Conservation (phyloP, 208 protist genomes). For the Wallacemonas rigidus region DNA sequence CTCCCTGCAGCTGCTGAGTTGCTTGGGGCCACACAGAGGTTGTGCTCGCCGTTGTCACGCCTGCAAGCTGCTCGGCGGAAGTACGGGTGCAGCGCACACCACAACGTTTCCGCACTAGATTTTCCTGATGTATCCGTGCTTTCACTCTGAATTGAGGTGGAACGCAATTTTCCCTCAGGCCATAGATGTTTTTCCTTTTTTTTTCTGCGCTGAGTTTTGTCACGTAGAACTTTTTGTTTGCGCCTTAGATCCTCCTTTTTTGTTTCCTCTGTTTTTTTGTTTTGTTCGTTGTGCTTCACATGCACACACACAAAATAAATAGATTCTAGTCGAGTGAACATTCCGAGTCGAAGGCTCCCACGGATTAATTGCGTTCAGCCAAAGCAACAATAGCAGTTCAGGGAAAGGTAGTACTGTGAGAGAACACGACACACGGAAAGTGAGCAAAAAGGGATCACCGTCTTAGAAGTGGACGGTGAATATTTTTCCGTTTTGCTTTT, state of each 20-base stretch:
- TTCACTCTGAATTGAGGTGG: constrained; percentile 19
- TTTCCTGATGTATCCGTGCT: constrained; percentile 39
- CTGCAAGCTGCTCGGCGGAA: constrained; percentile 68
- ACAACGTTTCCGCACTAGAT: constrained; percentile 48
- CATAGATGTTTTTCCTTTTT: constrained; percentile 20
- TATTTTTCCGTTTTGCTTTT: too few species aligned
- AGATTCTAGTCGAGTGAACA: too few species aligned
- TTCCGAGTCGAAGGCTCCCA: too few species aligned
- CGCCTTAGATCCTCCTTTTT: constrained; percentile 12
- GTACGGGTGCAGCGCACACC: constrained; percentile 52
- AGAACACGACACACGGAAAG: too few species aligned
- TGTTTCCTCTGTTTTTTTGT: constrained; percentile 9
- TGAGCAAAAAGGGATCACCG: too few species aligned
- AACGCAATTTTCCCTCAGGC: not conserved
- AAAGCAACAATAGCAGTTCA: too few species aligned
- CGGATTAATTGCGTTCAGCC: too few species aligned
- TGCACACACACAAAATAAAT: too few species aligned
- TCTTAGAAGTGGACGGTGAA: too few species aligned
- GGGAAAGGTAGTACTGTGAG: too few species aligned
- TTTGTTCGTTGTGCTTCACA: not conserved
- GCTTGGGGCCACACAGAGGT: constrained; percentile 52
- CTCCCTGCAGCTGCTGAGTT: constrained; percentile 42
- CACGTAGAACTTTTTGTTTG: not conserved
- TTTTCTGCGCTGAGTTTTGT: not conserved
- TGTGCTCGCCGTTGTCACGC: constrained; percentile 54